phyloP scores from a whole-genome alignment of 495 filamentous ascomycete genomes.

The Pseudevernia furfuracea region DNA sequence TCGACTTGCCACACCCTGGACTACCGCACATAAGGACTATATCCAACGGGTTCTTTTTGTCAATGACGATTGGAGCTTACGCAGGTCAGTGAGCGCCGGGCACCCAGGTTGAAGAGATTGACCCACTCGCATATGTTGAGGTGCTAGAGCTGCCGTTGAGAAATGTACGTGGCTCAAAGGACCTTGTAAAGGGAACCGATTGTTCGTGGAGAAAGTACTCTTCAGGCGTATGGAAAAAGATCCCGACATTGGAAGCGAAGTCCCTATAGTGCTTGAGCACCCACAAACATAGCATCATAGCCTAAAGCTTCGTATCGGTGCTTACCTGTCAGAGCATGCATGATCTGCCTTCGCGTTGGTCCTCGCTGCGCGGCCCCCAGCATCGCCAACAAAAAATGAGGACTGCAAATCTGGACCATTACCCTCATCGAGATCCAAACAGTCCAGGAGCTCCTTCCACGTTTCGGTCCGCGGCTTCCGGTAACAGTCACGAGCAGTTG shows the following conservation, averaged over 20 bases:
- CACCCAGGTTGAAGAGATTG: not conserved
- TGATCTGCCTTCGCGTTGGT: slow-evolving; percentile 47
- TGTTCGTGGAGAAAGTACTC: slow-evolving; percentile 73
- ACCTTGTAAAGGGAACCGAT: slow-evolving; percentile 52
- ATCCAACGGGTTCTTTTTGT: slow-evolving; percentile 59
- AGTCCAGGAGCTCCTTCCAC: slow-evolving; percentile 76
- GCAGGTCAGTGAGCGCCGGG: not conserved
- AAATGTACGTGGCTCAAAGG: slow-evolving; percentile 59
- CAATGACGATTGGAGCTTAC: slow-evolving; percentile 38
- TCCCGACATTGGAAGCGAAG: slow-evolving; percentile 73
- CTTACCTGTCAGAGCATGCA: slow-evolving; percentile 72
- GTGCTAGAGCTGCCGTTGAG: slow-evolving; percentile 29
- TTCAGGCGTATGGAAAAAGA: slow-evolving; percentile 78
- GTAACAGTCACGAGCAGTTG: slow-evolving; percentile 68
- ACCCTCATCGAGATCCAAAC: slow-evolving; percentile 57
- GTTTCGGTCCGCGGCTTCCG: slow-evolving; percentile 85
- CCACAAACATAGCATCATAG: not conserved
- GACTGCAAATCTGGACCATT: slow-evolving; percentile 54
- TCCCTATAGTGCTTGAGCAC: slow-evolving; percentile 39
- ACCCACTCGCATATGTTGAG: slow-evolving; percentile 24
- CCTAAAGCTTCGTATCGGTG: not conserved
- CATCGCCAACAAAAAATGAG: slow-evolving; percentile 88
- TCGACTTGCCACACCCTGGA: slow-evolving; percentile 84
- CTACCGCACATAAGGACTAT: slow-evolving; percentile 81
- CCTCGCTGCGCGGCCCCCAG: slow-evolving; percentile 50